Conservation (phyloP, 2,329 filamentous ascomycete genomes). For the Colletotrichum theobromicola region DNA sequence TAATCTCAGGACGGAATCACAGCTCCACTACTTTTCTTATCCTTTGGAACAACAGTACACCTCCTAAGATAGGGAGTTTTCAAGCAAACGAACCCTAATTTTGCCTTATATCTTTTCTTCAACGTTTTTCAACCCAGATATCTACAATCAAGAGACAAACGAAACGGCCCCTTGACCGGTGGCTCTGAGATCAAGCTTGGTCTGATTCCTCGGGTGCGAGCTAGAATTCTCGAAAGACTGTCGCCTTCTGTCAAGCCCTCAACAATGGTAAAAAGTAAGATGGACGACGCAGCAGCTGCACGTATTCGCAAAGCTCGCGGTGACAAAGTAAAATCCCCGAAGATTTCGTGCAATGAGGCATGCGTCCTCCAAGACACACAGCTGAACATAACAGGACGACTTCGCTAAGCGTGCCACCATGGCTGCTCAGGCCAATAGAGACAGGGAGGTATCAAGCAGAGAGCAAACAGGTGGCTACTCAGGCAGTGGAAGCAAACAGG, state of each 20-base stretch:
- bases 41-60: neutral
- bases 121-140: neutral
- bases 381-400: constrained; percentile 32
- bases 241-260: neutral
- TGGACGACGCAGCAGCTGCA: constrained; percentile 46
- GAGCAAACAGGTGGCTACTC: constrained; percentile 18
- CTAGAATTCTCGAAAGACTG: neutral
- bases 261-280: constrained; percentile 33
- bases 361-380: neutral
- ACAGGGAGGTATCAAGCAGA: constrained; percentile 20
- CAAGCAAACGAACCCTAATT: neutral
- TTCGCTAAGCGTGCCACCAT: constrained; percentile 39
- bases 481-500: constrained; percentile 1
- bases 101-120: neutral
- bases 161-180: neutral
- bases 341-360: neutral
- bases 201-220: neutral
- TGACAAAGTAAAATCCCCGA: constrained; percentile 35
- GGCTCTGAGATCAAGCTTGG: neutral
- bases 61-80: neutral
- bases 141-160: neutral
- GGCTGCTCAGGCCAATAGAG: constrained; percentile 38
- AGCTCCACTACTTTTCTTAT: neutral
- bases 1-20: neutral
- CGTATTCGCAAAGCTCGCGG: constrained; percentile 47